Base-by-base conservation (phyloP, 2,329 filamentous ascomycete genomes). In the Diaporthe citri region DNA sequence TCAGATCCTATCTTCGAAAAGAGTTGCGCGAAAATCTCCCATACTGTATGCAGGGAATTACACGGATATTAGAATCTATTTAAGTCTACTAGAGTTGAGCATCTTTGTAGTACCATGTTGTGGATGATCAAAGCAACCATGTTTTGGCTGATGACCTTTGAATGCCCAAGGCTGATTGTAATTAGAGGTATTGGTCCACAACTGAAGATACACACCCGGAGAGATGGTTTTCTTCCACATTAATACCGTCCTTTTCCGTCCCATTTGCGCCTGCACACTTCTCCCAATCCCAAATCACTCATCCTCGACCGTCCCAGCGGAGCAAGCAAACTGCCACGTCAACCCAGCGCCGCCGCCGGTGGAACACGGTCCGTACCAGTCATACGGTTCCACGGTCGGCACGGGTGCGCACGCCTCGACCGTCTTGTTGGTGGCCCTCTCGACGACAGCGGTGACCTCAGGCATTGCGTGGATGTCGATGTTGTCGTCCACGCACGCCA, bases 401-500 rank as follows among this genome's bases (percentile, higher is more conserved):
- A 52, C 62, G 2, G 62, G 62, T 3, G 22, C 31, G 5, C 62
- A 67, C 7, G 43, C 12, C 62, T 52, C 62, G 7, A 67, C 22
- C 31, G 62, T 67, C 46, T 51, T 52, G 62, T 39, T 67, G 12
- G 62, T 67, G 6, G 15, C 15, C 22, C 43, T 36, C 7, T 52
- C 43, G 28, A 67, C 62, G 6, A 67, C 46, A 22, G 62, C 62
- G 12, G 62, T 67, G 12, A 67, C 62, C 62, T 67, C 31, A 4
- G 62, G 62, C 7, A 36, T 4, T 1, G 3, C 1, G 12, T 10
- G 3, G 31, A 25, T 10, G 8, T 67, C 62, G 22, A 67, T 39
- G 31, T 67, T 52, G 31, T 67, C 62, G 46, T 67, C 62, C 10
- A 25, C 62, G 10, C 62, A 67, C 31, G 62, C 62, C 62, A 67